Conservation (phyloP, 164 flowering plant genomes). For the Paratinospora sagittata region DNA sequence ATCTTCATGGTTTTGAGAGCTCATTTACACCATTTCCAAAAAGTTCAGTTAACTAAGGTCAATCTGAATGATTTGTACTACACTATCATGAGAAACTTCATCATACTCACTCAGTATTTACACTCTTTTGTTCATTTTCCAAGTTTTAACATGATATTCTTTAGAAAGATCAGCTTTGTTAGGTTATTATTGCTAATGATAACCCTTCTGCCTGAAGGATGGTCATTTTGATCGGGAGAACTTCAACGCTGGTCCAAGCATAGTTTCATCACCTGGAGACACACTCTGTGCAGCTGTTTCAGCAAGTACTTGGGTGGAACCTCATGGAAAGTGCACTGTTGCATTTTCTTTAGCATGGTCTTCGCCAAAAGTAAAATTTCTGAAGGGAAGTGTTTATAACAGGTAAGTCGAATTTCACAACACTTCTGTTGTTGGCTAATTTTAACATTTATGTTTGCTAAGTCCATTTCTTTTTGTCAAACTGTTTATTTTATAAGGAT, state of each 20-base stretch:
- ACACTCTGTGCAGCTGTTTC: conserved; percentile 86
- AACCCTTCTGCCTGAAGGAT: conserved; percentile 34
- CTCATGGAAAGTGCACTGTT: conserved; percentile 87
- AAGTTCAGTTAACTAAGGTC: too few species aligned
- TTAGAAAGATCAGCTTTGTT: neutral
- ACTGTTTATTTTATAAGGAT: neutral
- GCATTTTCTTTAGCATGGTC: conserved; percentile 87
- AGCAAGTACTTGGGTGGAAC: conserved; percentile 91
- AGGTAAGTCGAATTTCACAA: conserved; percentile 36
- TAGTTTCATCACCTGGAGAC: conserved; percentile 78
- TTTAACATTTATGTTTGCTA: neutral
- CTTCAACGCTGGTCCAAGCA: conserved; percentile 53
- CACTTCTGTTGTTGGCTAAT: neutral
- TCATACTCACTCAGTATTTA: neutral
- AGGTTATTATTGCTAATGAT: neutral
- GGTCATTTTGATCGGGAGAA: conserved; percentile 76
- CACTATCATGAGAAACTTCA: too few species aligned
- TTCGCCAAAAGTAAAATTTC: conserved; percentile 79
- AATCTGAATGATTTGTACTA: too few species aligned
- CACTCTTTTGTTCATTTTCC: neutral
- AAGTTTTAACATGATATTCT: neutral
- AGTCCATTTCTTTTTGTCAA: neutral
- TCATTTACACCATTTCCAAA: neutral
- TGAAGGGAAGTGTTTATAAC: conserved; percentile 61
- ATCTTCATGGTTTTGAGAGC: too few species aligned